Evolutionary conservation across 305 asterid species (phyloP).

Genomic region (Lippia alba): DNA sequence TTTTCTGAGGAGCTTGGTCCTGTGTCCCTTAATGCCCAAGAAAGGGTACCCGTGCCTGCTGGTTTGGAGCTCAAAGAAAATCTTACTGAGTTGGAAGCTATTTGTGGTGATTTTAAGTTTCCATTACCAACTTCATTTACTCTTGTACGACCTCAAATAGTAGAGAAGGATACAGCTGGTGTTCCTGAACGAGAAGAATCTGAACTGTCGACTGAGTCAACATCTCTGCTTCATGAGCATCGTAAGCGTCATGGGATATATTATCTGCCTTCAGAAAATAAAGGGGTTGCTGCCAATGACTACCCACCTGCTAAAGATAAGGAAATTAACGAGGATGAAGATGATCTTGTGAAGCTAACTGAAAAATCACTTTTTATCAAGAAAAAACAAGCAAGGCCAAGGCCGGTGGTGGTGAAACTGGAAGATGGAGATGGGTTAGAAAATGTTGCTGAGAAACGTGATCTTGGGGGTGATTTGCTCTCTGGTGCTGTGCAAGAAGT

Average conservation of each 20-base stretch:
- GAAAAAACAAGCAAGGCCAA: conserved; percentile 72
- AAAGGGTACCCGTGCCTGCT: conserved; percentile 76
- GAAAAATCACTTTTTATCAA: conserved; percentile 66
- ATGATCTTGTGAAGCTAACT: conserved; percentile 79
- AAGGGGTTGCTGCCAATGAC: conserved; percentile 51
- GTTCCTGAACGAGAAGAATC: conserved; percentile 56
- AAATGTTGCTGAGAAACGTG: conserved; percentile 42
- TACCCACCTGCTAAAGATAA: conserved; percentile 78
- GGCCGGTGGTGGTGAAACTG: conserved; percentile 91
- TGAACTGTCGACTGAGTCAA: conserved; percentile 59
- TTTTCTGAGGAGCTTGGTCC: conserved; percentile 94
- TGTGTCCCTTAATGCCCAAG: conserved; percentile 77
- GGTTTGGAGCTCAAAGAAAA: conserved; percentile 74
- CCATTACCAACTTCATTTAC: conserved; percentile 66
- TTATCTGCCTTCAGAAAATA: conserved; percentile 74
- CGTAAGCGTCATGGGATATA: conserved; percentile 87
- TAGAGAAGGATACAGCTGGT: conserved; percentile 41
- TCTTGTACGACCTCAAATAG: conserved; percentile 54
- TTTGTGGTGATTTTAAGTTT: conserved; percentile 67
- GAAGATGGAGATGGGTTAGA: conserved; percentile 65
- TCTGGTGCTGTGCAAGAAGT: conserved; percentile 90
- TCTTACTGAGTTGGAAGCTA: conserved; percentile 72
- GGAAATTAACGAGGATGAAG: conserved; percentile 51
- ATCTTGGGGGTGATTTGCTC: conserved; percentile 54
- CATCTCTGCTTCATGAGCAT: conserved; percentile 83